Percentiles rank a stretch among this genome's conserved stretches.
These are phyloP conservation scores for Plantago elongata DNA, from an alignment of 257 asterid species.

Conservation along the genomic window DNA sequence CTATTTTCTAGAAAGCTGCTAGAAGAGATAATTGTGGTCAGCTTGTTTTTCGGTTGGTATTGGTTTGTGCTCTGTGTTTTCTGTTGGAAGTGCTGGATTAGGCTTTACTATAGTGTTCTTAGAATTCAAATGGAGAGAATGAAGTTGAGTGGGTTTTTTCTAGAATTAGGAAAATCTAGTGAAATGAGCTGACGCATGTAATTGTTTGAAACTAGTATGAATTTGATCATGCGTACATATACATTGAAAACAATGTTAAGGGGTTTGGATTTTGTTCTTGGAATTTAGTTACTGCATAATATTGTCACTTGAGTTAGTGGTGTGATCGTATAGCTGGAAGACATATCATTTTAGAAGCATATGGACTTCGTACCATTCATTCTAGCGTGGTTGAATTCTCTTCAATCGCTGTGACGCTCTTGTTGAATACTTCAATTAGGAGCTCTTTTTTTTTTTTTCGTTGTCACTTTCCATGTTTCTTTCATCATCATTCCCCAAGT, in stretches of 20 bases:
- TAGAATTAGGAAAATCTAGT: background rate
- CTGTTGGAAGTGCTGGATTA: conserved; percentile 1
- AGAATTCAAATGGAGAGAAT: background rate
- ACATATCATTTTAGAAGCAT: too few species aligned
- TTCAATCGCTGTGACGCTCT: too few species aligned
- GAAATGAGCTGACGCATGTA: background rate
- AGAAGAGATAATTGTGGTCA: too few species aligned
- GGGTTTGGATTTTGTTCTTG: background rate
- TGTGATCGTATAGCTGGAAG: background rate
- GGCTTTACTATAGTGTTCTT: background rate
- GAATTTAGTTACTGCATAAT: background rate
- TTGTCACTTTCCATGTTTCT: too few species aligned
- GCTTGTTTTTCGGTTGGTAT: background rate
- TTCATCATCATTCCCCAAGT: too few species aligned
- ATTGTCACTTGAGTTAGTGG: background rate
- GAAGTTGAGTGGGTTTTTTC: conserved; percentile 3
- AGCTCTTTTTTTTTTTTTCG: too few species aligned
- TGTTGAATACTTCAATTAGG: too few species aligned
- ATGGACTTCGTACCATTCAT: too few species aligned
- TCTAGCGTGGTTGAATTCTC: too few species aligned
- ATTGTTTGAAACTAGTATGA: background rate
- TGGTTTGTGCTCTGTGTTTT: conserved; percentile 1
- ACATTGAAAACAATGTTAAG: background rate
- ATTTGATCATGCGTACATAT: background rate
- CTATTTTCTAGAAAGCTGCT: background rate